A percentile compares a stretch with the other conserved stretches of the same genome.
Conservation (phyloP, 805 yeast species). For the Cyberlindnera euphorbiae region DNA sequence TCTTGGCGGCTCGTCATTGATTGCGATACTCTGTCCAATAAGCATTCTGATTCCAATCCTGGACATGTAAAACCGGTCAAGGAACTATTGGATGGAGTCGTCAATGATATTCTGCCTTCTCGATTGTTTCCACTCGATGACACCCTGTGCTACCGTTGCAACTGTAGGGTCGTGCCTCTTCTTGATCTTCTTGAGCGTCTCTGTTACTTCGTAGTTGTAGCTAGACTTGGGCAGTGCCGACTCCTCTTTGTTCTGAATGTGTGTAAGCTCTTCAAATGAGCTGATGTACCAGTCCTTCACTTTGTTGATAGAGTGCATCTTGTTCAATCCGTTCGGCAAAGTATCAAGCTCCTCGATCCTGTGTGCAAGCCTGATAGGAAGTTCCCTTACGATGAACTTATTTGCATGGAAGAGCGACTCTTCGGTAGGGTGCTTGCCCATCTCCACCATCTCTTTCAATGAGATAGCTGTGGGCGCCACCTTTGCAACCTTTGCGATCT, state of each 20-base stretch:
- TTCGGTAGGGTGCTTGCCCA: slow-evolving; percentile 74
- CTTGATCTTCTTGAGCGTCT: slow-evolving; percentile 65
- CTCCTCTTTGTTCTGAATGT: slow-evolving; percentile 29
- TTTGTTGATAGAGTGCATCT: slow-evolving; percentile 68
- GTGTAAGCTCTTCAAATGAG: slow-evolving; percentile 77
- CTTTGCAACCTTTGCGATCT: slow-evolving; percentile 47
- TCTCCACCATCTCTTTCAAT: slow-evolving; percentile 84
- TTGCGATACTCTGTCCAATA: slow-evolving; percentile 90
- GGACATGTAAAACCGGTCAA: slow-evolving; percentile 85
- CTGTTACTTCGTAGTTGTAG: slow-evolving; percentile 64
- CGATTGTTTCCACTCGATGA: slow-evolving; percentile 77
- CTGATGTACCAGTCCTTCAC: slow-evolving; percentile 91
- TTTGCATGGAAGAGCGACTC: slow-evolving; percentile 81
- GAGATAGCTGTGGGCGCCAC: slow-evolving; percentile 82
- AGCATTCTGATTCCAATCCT: slow-evolving; percentile 91
- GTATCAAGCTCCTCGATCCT: slow-evolving; percentile 79
- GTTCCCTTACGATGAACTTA: slow-evolving; percentile 77
- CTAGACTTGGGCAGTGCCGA: slow-evolving; percentile 57
- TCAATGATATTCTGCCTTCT: slow-evolving; percentile 49
- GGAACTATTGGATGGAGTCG: slow-evolving; percentile 69
- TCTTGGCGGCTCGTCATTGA: slow-evolving; percentile 60
- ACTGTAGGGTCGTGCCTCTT: slow-evolving; percentile 90
- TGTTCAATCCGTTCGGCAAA: slow-evolving; percentile 68
- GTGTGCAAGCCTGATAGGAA: slow-evolving; percentile 82
- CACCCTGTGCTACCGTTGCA: slow-evolving; percentile 88